Percentiles rank a stretch among this genome's conserved stretches.
Evolutionary conservation across 345 rosid species (phyloP).

Genomic region (Hibiscus trionum): DNA sequence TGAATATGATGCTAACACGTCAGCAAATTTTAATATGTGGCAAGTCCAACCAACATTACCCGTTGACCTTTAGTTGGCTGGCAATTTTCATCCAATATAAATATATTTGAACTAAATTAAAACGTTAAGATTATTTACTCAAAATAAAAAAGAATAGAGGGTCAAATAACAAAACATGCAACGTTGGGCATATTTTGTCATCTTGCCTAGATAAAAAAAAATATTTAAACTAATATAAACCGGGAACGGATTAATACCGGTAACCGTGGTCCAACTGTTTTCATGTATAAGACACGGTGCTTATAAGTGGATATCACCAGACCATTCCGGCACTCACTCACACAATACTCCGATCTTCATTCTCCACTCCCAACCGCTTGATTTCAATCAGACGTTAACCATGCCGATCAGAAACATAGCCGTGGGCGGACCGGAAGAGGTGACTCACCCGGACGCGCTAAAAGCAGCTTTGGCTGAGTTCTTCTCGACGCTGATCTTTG

Average conservation of each 20-base stretch:
- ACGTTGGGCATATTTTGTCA: too few relatives aligned
- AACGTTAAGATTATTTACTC: too few relatives aligned
- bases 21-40: too few relatives aligned
- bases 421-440: conserved; percentile 58
- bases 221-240: background rate
- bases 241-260: conserved; percentile 28
- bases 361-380: background rate
- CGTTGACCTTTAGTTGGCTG: too few relatives aligned
- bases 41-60: too few relatives aligned
- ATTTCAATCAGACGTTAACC: conserved; percentile 16
- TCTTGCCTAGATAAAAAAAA: background rate
- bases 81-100: too few relatives aligned
- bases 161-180: background rate
- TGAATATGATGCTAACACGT: too few relatives aligned
- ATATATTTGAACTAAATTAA: too few relatives aligned
- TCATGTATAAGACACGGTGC: conserved; percentile 21
- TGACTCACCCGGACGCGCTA: conserved; percentile 54
- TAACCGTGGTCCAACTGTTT: background rate
- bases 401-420: conserved; percentile 94
- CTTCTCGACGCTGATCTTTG: conserved; percentile 69
- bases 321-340: background rate
- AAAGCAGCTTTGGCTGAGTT: conserved; percentile 89
- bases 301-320: conserved; percentile 17
- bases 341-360: background rate
- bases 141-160: background rate